Evolutionary conservation across 768 basidiomycete genomes (phyloP), one percentile per base, ranked within the genome.

Genomic region (Auriscalpium microsporum): DNA sequence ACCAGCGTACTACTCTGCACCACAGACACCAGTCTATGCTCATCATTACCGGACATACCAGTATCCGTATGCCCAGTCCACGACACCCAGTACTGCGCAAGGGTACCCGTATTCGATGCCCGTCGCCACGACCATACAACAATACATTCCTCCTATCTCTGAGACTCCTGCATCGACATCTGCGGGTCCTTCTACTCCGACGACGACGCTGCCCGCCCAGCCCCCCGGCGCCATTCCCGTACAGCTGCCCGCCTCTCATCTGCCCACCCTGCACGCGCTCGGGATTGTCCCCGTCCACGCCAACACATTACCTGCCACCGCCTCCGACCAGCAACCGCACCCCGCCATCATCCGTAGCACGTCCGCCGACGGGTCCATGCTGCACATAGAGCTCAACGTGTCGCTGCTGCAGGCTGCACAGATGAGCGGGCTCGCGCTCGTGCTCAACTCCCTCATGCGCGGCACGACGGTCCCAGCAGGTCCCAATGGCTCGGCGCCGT

Each of bases 301-400:
- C 14, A 66, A 76, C 11, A 76, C 82, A 14, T 63, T 84, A 21
- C 28, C 28, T 28, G 75, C 78, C 21, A 63, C 75, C 2, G 16
- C 10, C 46, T 46, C 79, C 45, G 80, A 76, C 21, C 80, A 84
- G 58, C 75, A 81, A 16, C 84, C 82, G 62, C 85, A 87, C 0
- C 77, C 84, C n/a, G 88, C 86, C n/a, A 78, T 91, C 14, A 72
- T 90, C 50, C 79, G 83, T 40, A 83, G 86, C 33, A 83, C 85
- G 1, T 81, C 82, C 3, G 78, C 81, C 8, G 83, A 87, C 63
- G 87, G 87, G 11, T 77, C 79, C 17, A 82, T 85, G 75, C 68
- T 90, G 56, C 86, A 78, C 64, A 70, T 92, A 53, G 89, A 91
- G 59, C 86, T 92, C 64, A 90, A 90, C 57, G 81, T 90, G 33